Conservation (phyloP, 2,329 filamentous ascomycete species). For the Bipolaris bicolor region DNA sequence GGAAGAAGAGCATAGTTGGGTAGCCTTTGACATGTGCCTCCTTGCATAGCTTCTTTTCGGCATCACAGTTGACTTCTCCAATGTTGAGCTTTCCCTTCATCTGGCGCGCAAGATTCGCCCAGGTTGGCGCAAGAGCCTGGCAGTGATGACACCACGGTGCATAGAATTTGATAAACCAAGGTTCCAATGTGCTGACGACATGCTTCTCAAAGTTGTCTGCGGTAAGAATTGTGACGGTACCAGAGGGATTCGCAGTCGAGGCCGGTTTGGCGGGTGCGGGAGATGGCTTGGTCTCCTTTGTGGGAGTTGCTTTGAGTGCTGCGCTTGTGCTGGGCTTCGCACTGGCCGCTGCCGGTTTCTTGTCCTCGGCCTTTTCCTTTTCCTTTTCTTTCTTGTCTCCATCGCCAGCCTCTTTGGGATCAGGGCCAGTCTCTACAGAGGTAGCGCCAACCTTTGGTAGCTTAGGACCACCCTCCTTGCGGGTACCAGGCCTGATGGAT, state of each 20-base stretch:
- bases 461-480: slow-evolving; percentile 69
- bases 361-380: slow-evolving; percentile 9
- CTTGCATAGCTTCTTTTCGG: slow-evolving; percentile 86
- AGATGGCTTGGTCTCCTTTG: slow-evolving; percentile 37
- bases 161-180: slow-evolving; percentile 99
- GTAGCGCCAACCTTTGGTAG: slow-evolving; percentile 74
- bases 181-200: slow-evolving; percentile 85
- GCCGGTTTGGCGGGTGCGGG: slow-evolving; percentile 30
- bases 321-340: slow-evolving; percentile 2
- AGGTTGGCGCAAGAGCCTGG: slow-evolving; percentile 87
- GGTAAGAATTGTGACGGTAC: slow-evolving; percentile 75
- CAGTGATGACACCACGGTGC: slow-evolving; percentile 97
- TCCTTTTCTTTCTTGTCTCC: slow-evolving; percentile 39
- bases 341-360: neutral
- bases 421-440: slow-evolving; percentile 52
- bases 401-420: slow-evolving; percentile 45
- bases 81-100: slow-evolving; percentile 91
- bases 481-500: slow-evolving; percentile 77
- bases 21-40: slow-evolving; percentile 80
- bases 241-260: slow-evolving; percentile 69
- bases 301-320: slow-evolving; percentile 25
- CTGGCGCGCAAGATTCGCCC: slow-evolving; percentile 86
- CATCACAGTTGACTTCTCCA: slow-evolving; percentile 94
- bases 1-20: slow-evolving; percentile 92
- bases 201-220: slow-evolving; percentile 84